These are phyloP conservation scores for Stachybotrys elegans DNA, from an alignment of 2,329 filamentous ascomycete genomes.

Conservation along the genomic window DNA sequence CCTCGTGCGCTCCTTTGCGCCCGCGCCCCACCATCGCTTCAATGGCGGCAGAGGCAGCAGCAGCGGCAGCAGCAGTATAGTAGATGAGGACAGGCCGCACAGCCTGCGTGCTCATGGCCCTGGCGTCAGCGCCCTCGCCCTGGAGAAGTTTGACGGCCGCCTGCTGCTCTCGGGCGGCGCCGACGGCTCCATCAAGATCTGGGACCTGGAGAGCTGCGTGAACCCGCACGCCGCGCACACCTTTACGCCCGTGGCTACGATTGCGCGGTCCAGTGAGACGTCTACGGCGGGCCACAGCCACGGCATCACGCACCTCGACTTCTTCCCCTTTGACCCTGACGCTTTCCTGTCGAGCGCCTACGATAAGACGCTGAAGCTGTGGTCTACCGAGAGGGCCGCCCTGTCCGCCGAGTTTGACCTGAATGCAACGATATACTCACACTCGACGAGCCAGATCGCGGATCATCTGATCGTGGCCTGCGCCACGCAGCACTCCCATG, in stretches of 20 bases:
- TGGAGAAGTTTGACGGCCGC: constrained; percentile 74
- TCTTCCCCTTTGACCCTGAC: constrained; percentile 72
- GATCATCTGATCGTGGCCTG: constrained; percentile 77
- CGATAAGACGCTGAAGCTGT: constrained; percentile 72
- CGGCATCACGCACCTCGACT: constrained; percentile 70
- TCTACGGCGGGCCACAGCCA: constrained; percentile 49
- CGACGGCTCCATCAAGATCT: constrained; percentile 78
- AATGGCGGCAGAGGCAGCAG: constrained; percentile 41
- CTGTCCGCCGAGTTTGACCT: constrained; percentile 64
- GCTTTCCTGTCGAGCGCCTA: constrained; percentile 75
- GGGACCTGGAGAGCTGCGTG: constrained; percentile 69
- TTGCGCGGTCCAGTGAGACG: constrained; percentile 35
- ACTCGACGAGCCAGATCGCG: constrained; percentile 70
- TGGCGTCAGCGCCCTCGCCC: constrained; percentile 72
- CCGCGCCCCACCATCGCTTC: constrained; percentile 64
- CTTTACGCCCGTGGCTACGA: constrained; percentile 49
- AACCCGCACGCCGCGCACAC: constrained; percentile 39
- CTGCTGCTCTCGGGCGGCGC: constrained; percentile 81
- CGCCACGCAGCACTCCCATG: constrained; percentile 78
- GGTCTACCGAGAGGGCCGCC: constrained; percentile 58
- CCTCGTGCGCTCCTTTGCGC: constrained; percentile 64
- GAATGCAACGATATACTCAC: constrained; percentile 66
- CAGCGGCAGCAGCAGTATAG: constrained; percentile 10
- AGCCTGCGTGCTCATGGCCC: constrained; percentile 64
- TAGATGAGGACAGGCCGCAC: constrained; percentile 21